Conservation (phyloP, 257 asterid species). For the Plantago elongata region DNA sequence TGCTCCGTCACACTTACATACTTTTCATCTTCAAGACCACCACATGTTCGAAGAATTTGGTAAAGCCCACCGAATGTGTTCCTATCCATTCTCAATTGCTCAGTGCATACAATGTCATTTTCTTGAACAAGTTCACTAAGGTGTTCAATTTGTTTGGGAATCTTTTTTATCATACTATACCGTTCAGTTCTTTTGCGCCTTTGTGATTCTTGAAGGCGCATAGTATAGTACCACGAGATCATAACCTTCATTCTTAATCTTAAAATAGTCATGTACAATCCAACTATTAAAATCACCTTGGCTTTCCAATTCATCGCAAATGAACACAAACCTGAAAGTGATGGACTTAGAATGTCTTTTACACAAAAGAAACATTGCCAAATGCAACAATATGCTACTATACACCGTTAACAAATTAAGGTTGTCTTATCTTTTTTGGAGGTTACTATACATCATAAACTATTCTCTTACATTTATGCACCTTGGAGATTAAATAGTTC, state of each 20-base stretch:
- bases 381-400: too few relatives aligned
- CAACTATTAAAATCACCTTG: background rate
- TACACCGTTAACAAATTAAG: too few relatives aligned
- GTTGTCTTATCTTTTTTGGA: too few relatives aligned
- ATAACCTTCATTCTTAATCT: background rate
- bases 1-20: background rate
- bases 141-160: background rate
- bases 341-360: too few relatives aligned
- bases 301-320: background rate
- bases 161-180: conserved; percentile 1
- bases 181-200: background rate
- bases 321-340: too few relatives aligned
- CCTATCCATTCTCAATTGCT: background rate
- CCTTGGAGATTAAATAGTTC: too few relatives aligned
- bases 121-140: background rate
- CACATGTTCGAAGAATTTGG: background rate
- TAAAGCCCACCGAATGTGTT: background rate
- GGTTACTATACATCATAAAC: too few relatives aligned
- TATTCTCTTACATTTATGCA: too few relatives aligned
- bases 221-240: background rate
- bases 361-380: too few relatives aligned
- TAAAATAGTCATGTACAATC: background rate
- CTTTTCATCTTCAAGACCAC: background rate
- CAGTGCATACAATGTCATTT: background rate
- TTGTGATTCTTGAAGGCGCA: background rate